Conservation (phyloP, 257 asterid species). For the Scutellaria minor region DNA sequence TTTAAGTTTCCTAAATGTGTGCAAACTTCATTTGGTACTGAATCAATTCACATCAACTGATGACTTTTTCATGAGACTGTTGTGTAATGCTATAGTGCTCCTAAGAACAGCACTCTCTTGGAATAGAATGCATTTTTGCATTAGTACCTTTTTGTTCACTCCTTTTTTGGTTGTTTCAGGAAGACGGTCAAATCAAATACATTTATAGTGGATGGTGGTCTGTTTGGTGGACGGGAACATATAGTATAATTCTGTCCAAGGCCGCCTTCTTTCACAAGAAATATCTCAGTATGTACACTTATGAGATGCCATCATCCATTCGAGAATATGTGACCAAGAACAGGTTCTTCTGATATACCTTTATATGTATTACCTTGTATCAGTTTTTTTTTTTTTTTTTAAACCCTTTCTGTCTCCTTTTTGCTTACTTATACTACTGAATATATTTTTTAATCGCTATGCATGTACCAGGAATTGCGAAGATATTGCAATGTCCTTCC, state of each 20-base stretch:
- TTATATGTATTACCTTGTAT: constrained; percentile 3
- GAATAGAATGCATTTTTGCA: constrained; percentile 3
- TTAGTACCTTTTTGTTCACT: not conserved
- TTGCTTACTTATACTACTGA: constrained; percentile 10
- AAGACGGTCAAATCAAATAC: constrained; percentile 45
- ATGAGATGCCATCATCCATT: constrained; percentile 81
- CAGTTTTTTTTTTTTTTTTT: not conserved
- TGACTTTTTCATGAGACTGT: not conserved
- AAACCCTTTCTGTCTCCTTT: not conserved
- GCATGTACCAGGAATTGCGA: constrained; percentile 71
- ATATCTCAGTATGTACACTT: constrained; percentile 71
- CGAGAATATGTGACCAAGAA: constrained; percentile 64
- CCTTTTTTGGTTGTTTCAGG: constrained; percentile 46
- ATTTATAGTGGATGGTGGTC: constrained; percentile 84
- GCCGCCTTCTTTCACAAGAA: constrained; percentile 83
- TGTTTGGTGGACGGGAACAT: constrained; percentile 85
- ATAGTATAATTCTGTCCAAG: constrained; percentile 78
- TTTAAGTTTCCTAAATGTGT: not conserved
- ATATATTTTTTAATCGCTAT: constrained; percentile 1
- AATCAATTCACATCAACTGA: not conserved
- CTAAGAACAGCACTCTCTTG: constrained; percentile 10
- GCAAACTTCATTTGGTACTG: not conserved
- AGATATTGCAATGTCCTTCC: constrained; percentile 94
- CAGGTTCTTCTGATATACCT: constrained; percentile 51
- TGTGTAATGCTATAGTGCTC: not conserved